Evolutionary conservation across 2,329 filamentous ascomycete species (phyloP).

Genomic region (Aureobasidium sp.): DNA sequence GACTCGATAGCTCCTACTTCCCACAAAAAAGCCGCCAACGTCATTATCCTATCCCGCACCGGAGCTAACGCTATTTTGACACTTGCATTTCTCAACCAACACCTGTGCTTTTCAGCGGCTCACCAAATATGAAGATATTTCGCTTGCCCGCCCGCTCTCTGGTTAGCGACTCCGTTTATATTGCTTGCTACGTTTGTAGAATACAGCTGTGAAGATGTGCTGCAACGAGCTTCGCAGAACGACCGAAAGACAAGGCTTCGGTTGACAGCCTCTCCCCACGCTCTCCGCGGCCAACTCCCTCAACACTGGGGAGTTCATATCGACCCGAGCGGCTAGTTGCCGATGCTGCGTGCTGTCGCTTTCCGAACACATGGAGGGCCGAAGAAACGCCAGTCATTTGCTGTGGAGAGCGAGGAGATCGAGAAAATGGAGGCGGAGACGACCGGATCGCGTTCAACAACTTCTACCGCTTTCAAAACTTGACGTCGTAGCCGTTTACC

Average conservation of each 20-base stretch:
- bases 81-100: slow-evolving; percentile 9
- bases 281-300: not conserved
- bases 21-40: slow-evolving; percentile 7
- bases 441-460: slow-evolving; percentile 7
- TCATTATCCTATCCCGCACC: slow-evolving; percentile 8
- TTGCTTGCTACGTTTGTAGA: not conserved
- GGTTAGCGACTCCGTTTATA: not conserved
- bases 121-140: not conserved
- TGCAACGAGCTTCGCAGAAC: not conserved
- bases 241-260: not conserved
- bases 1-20: slow-evolving; percentile 3
- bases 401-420: slow-evolving; percentile 5
- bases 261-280: not conserved
- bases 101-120: slow-evolving; percentile 10
- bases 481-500: not conserved
- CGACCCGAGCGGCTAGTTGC: slow-evolving; percentile 6
- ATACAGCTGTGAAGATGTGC: not conserved
- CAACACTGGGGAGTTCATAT: slow-evolving; percentile 2
- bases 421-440: not conserved
- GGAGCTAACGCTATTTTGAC: not conserved
- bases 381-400: slow-evolving; percentile 8
- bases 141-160: not conserved
- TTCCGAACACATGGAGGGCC: slow-evolving; percentile 13
- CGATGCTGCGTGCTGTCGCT: not conserved
- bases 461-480: not conserved